Evolutionary conservation across 2,329 filamentous ascomycete genomes (phyloP), one percentile per base, ranked within the genome.

Genomic region (Neofusicoccum kwambonambiense): DNA sequence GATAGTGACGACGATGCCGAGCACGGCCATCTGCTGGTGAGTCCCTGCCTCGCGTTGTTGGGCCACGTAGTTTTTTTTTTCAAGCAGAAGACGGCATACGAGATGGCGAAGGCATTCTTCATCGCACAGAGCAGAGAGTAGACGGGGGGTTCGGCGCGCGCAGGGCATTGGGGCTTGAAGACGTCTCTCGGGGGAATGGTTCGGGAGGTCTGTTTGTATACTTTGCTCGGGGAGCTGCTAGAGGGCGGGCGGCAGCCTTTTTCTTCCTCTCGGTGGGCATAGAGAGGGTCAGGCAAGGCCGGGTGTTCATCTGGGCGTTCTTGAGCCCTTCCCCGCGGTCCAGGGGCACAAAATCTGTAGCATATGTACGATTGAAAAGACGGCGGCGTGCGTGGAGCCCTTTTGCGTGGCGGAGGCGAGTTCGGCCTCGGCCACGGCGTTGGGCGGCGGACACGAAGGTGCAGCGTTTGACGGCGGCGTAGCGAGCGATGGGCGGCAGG

Each of bases 61-160:
- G n/a, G n/a, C n/a, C n/a, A n/a, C n/a, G n/a, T n/a, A n/a, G n/a
- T n/a, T n/a, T n/a, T n/a, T n/a, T n/a, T n/a, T n/a, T n/a, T n/a
- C n/a, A n/a, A n/a, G n/a, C n/a, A n/a, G n/a, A n/a, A n/a, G n/a
- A n/a, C n/a, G n/a, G n/a, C n/a, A n/a, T n/a, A n/a, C n/a, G n/a
- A 89, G 75, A 87, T 89, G 81, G 87, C 87, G 47, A 89, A 89
- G 77, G 86, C 87, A 12, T 89, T 89, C 75, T 89, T 89, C 77
- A 87, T 87, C 67, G 73, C 74, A 31, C 75, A 76, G 58, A 76
- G 71, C 67, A 74, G 74, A 44, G 62, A 62, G 64, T 64, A 64
- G 42, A 47, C 4, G 13, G 27, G 15, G 19, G 31, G 22, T n/a
- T 13, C 11, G 15, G 34, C n/a, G 34, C 31, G n/a, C 13, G 31